Conservation (phyloP, 495 filamentous ascomycete species). For the Immersiella caudata region DNA sequence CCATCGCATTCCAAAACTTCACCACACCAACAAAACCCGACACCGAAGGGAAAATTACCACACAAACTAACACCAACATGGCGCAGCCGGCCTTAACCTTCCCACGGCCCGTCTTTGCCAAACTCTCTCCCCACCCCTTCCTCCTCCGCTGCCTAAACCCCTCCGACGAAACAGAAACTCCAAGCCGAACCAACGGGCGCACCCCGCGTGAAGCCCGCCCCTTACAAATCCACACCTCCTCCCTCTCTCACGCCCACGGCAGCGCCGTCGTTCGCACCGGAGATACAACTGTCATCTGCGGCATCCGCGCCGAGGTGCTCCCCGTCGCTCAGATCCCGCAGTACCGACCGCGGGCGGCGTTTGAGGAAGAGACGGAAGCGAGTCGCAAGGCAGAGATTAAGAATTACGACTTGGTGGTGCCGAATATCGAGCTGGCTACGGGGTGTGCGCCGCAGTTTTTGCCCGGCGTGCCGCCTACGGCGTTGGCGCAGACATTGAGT, state of each 20-base stretch:
- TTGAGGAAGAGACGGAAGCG: conserved; percentile 3
- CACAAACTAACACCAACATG: conserved; percentile 24
- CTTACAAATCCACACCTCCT: conserved; percentile 72
- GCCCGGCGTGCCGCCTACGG: conserved; percentile 77
- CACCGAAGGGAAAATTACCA: not conserved
- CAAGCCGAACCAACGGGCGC: conserved; percentile 78
- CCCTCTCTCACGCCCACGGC: conserved; percentile 83
- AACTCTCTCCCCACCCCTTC: conserved; percentile 84
- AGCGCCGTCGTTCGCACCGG: conserved; percentile 85
- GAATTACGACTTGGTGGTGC: conserved; percentile 77
- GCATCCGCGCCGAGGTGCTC: conserved; percentile 85
- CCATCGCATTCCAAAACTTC: conserved; percentile 1
- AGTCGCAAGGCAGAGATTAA: conserved; percentile 44
- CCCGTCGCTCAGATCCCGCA: conserved; percentile 68
- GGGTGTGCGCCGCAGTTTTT: conserved; percentile 85
- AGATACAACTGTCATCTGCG: conserved; percentile 90
- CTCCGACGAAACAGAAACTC: conserved; percentile 35
- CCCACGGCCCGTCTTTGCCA: conserved; percentile 80
- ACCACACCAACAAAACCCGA: not conserved
- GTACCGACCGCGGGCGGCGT: conserved; percentile 48
- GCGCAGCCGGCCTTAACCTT: conserved; percentile 60
- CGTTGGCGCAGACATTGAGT: conserved; percentile 79
- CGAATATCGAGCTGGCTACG: conserved; percentile 87
- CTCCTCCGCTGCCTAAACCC: conserved; percentile 83
- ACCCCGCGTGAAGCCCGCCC: conserved; percentile 66